Conservation (phyloP, 2,329 filamentous ascomycete species). For the Ophiostoma novo-ulmi region DNA sequence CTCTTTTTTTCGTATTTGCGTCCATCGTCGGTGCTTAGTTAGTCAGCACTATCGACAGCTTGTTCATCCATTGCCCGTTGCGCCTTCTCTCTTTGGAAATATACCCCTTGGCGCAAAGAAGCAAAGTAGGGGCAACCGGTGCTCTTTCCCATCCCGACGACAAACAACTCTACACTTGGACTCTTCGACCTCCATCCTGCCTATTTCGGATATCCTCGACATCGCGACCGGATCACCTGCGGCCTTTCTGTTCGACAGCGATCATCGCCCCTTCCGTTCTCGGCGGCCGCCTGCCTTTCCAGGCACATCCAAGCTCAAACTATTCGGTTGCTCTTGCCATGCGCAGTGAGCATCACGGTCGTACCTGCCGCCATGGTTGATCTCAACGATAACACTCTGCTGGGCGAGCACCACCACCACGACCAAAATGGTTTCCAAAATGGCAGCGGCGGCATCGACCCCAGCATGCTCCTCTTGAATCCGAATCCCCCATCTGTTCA, state of each 20-base stretch:
- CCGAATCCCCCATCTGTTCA: slow-evolving; percentile 24
- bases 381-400: slow-evolving; percentile 20
- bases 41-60: neutral
- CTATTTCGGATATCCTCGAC: neutral
- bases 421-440: slow-evolving; percentile 28
- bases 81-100: neutral
- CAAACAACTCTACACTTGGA: neutral
- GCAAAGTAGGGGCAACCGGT: neutral
- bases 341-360: slow-evolving; percentile 27
- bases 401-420: slow-evolving; percentile 24
- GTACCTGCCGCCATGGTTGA: slow-evolving; percentile 34
- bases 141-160: slow-evolving; percentile 18
- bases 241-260: neutral
- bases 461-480: slow-evolving; percentile 27
- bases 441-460: slow-evolving; percentile 27
- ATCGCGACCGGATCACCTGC: neutral
- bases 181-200: slow-evolving; percentile 10
- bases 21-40: neutral
- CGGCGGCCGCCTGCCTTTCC: slow-evolving; percentile 6
- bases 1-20: neutral
- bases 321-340: slow-evolving; percentile 30
- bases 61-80: neutral
- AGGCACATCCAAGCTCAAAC: too few relatives aligned
- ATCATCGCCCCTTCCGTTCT: slow-evolving; percentile 16
- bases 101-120: neutral